These are phyloP conservation scores for Cydonia oblonga DNA, from an alignment of 331 rosid species.

Conservation along the genomic window DNA sequence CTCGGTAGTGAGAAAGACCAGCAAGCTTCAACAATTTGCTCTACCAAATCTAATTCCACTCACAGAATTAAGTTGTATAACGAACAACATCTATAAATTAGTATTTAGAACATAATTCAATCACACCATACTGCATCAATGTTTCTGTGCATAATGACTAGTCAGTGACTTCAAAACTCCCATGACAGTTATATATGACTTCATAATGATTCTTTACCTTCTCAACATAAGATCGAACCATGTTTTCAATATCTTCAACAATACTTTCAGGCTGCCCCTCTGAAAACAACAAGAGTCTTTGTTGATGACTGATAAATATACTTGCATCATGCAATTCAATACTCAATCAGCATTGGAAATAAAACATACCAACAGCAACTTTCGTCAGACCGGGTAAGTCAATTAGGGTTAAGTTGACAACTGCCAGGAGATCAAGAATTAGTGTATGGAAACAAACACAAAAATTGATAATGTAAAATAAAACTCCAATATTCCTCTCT, in stretches of 20 bases:
- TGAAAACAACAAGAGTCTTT: constrained; percentile 17
- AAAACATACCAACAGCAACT: constrained; percentile 82
- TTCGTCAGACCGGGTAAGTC: constrained; percentile 98
- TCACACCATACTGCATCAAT: background rate
- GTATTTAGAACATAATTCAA: background rate
- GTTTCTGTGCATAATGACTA: background rate
- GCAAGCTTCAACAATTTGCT: background rate
- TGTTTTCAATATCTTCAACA: constrained; percentile 77
- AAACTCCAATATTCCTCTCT: background rate
- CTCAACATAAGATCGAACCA: constrained; percentile 82
- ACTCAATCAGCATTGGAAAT: background rate
- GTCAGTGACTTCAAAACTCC: background rate
- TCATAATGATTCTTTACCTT: constrained; percentile 40
- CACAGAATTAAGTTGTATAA: background rate
- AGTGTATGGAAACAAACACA: constrained; percentile 10
- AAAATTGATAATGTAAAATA: background rate
- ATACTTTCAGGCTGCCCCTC: constrained; percentile 90
- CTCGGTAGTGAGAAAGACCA: background rate
- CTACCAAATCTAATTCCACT: background rate
- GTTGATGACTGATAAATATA: constrained; percentile 6
- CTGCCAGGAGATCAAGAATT: constrained; percentile 37
- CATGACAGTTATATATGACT: background rate
- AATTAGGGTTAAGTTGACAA: constrained; percentile 90
- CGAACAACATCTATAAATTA: background rate
- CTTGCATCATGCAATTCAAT: background rate